These are phyloP conservation scores for Acanthochlamys bracteata DNA, from an alignment of 106 monocot species.

Conservation along the genomic window DNA sequence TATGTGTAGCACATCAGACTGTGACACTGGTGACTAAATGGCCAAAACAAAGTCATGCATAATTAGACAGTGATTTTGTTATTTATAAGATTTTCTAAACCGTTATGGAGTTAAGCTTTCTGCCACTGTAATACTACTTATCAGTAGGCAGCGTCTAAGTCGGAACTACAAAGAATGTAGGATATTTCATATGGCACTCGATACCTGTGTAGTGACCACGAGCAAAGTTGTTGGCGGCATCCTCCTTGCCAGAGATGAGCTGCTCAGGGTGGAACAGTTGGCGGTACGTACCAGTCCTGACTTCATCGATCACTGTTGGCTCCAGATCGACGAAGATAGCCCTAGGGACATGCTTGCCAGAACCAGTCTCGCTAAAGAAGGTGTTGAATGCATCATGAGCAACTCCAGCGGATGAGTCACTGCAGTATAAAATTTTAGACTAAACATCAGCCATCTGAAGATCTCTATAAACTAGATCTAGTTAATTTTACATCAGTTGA, in stretches of 20 bases:
- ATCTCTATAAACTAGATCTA: too few species aligned
- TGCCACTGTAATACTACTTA: too few species aligned
- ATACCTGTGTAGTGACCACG: conserved; percentile 80
- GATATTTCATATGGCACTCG: not conserved
- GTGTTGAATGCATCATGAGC: conserved; percentile 68
- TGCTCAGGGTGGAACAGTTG: conserved; percentile 77
- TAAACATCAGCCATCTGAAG: too few species aligned
- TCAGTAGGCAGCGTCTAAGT: too few species aligned
- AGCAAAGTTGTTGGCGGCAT: conserved; percentile 77
- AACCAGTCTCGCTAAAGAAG: conserved; percentile 74
- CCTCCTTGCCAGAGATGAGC: conserved; percentile 75
- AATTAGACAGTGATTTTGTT: too few species aligned
- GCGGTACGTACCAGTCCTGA: conserved; percentile 50
- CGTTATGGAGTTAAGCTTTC: too few species aligned
- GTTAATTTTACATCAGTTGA: too few species aligned
- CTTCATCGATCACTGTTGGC: conserved; percentile 73
- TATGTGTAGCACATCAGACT: too few species aligned
- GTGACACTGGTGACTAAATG: too few species aligned
- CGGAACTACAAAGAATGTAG: too few species aligned
- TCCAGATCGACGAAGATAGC: conserved; percentile 77
- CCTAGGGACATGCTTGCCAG: conserved; percentile 69
- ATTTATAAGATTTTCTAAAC: too few species aligned
- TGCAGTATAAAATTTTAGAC: conserved; percentile 7
- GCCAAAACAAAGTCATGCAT: not conserved
- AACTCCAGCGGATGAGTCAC: conserved; percentile 48